phyloP scores from a whole-genome alignment of 164 flowering plant genomes.

The Santalum album region DNA sequence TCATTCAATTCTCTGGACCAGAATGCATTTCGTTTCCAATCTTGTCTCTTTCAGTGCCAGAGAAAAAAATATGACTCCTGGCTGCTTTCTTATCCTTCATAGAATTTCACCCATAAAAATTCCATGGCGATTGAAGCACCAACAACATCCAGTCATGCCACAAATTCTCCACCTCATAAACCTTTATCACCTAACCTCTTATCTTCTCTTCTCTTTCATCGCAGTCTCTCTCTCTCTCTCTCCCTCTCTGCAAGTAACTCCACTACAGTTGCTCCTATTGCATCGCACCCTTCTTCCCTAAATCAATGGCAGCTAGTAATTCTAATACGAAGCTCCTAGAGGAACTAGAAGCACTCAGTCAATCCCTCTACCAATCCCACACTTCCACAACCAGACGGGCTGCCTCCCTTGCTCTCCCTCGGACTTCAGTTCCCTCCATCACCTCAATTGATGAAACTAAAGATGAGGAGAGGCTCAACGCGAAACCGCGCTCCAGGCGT shows the following conservation, averaged over 20 bases:
- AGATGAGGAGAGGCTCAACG: conserved; percentile 11
- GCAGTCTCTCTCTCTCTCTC: not conserved
- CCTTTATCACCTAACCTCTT: conserved; percentile 2
- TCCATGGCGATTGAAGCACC: no score
- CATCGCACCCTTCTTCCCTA: no score
- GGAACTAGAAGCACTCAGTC: conserved; percentile 68
- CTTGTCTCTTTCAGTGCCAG: conserved; percentile 8
- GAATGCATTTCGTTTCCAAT: not conserved
- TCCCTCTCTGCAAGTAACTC: no score
- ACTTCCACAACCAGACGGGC: conserved; percentile 42
- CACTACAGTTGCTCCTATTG: no score
- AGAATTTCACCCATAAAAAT: conserved; percentile 17
- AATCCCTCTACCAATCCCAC: conserved; percentile 63
- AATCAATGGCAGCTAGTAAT: no score
- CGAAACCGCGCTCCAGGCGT: conserved; percentile 44
- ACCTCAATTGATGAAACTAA: conserved; percentile 14
- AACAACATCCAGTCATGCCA: conserved; percentile 15
- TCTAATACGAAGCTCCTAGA: conserved; percentile 55
- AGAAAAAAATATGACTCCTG: not conserved
- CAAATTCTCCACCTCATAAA: conserved; percentile 30
- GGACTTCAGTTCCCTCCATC: conserved; percentile 35
- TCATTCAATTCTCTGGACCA: no score
- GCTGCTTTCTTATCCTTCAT: conserved; percentile 20
- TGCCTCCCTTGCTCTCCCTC: conserved; percentile 76
- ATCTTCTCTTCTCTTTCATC: conserved; percentile 4